Base-by-base conservation (phyloP, 2,329 filamentous ascomycete species). In the Penicillium vulpinum region DNA sequence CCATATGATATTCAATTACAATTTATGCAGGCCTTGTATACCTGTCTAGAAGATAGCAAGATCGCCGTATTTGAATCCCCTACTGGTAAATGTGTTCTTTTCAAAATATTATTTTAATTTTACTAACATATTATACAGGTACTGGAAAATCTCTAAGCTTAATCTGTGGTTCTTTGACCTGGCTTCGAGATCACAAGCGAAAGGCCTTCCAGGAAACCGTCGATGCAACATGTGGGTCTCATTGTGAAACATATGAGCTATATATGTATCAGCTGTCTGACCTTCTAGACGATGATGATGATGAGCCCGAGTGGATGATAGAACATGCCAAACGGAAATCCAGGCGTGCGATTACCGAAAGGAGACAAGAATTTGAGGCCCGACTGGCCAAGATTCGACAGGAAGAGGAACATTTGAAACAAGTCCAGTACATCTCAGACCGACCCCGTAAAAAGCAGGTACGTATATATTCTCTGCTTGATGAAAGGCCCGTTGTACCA, bases 41-140 rank as follows among this genome's bases (percentile, higher is more conserved):
- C 85, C 48, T 90, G 91, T 58, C 83, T 96, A 26, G 87, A 95
- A 64, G 74, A 88, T 40, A 88, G 90, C 9, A 90, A 92, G 68
- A 81, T 96, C 45, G 92, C 90, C 29, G 92, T 97, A 41, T 87
- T 97, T 44, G 92, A 97, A 71, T 96, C 91, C 44, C 92, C 92
- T n/a, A 97, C 92, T 40, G 92, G 92, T 73, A 89, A 35, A n/a
- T n/a, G n/a, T n/a, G n/a, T n/a, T n/a, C n/a, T n/a, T n/a, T n/a
- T n/a, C n/a, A n/a, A n/a, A n/a, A n/a, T n/a, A n/a, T 28, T 28
- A 28, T 28, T 48, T 61, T 64, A 49, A 67, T 63, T 48, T 62
- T 56, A 41, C 28, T 28, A 9, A 52, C 13, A 24, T 43, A 31
- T 21, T 24, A 26, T 41, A 33, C 62, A 78, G 77, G 77, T 59